Base-by-base conservation (phyloP, 2,329 filamentous ascomycete species). In the Colletotrichum ledebouriae region DNA sequence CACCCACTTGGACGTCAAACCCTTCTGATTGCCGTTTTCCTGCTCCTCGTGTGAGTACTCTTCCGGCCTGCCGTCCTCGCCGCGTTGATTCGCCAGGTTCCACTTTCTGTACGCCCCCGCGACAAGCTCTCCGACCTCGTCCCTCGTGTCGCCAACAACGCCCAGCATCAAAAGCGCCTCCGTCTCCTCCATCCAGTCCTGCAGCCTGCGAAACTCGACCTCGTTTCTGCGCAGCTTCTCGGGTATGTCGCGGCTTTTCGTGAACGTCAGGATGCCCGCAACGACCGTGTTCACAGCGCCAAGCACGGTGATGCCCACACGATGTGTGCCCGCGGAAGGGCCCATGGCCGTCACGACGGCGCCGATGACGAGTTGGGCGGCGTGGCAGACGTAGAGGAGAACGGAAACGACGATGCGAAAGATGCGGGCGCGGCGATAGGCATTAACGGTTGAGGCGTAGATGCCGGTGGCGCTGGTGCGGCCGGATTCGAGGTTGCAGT, bases 271-370 rank as follows among this genome's bases (percentile, higher is more conserved):
- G 1, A 89, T 78, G 15, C 90, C 89, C 1, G 89, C 89, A 6
- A 90, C 81, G 3, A 89, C 77, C 3, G 88, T 90, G 73, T 91
- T 92, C 11, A 87, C 75, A 1, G 88, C 88, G 3, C 90, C 89
- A 1, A 91, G 78, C 0, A 86, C 76, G 10, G 87, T 88, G 74
- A 91, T 86, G 13, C 74, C 55, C 20, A 83, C 79, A 17, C 86
- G 76, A 70, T 90, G 83, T 15, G 84, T 78, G 2, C 85, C 80
- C 15, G 84, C 79, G 0, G 75, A 73, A 0, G 84, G 78, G 0
- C 84, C 84, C 9, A 86, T 75, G 0, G 82, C 79, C 1, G 84
- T 85, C 12, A 87, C 76, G 0, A 77, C 77, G 0, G 84, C 84
- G 3, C 82, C 84, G 53, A 85, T 78, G 44, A 86, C 73, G 49